Evolutionary conservation across 306 rosid genomes (phyloP).

Genomic region (Abrus pulchellus): DNA sequence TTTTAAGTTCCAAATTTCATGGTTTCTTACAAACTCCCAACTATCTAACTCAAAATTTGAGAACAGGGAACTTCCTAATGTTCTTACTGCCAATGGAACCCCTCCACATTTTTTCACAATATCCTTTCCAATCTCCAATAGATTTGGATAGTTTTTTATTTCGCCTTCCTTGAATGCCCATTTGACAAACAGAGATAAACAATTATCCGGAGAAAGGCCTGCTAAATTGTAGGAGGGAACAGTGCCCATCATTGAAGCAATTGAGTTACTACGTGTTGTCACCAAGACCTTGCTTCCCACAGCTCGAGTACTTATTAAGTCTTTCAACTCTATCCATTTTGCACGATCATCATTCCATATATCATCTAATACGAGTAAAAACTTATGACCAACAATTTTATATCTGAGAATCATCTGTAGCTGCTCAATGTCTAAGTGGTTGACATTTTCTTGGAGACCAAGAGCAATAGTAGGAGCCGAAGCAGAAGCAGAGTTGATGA

Average conservation of each 20-base stretch:
- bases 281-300: conserved; percentile 32
- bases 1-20: conserved; percentile 51
- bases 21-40: conserved; percentile 34
- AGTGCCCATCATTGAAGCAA: conserved; percentile 45
- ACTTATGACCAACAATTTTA: conserved; percentile 42
- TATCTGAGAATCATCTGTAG: not conserved
- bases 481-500: conserved; percentile 27
- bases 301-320: not conserved
- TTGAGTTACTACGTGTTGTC: conserved; percentile 16
- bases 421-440: conserved; percentile 23
- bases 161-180: conserved; percentile 49
- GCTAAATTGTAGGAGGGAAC: not conserved
- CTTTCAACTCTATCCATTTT: conserved; percentile 35
- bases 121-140: conserved; percentile 32
- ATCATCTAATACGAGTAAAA: conserved; percentile 29
- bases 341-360: conserved; percentile 34
- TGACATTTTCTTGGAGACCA: not conserved
- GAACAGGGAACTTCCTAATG: conserved; percentile 41
- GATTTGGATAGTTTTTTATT: conserved; percentile 5
- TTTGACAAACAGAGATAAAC: conserved; percentile 41
- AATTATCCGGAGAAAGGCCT: not conserved
- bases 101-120: conserved; percentile 52
- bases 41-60: not conserved
- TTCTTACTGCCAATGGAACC: conserved; percentile 52
- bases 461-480: not conserved